Base-by-base conservation (phyloP, 495 filamentous ascomycete species). In the Paragyromitra xinjiangensis region DNA sequence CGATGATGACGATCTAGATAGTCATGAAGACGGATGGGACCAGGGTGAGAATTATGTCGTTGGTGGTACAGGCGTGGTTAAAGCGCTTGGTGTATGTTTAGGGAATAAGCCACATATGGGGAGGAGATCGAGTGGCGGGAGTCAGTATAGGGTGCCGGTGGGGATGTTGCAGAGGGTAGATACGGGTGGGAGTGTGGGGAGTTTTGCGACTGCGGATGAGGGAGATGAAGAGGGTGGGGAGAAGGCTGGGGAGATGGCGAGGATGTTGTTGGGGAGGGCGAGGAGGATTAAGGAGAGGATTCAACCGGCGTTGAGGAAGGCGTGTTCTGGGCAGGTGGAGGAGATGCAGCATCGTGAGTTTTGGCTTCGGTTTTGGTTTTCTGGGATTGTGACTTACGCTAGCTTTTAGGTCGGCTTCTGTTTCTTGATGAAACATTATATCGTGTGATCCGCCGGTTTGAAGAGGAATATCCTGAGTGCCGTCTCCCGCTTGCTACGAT, bases 31-130 rank as follows among this genome's bases (percentile, higher is more conserved):
- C 69, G 91, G 92, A 3, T 87, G 89, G 19, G 92, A 93, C 34
- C 93, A 94, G 1, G 93, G 96, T 77, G 92, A 96, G 58, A 93
- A 98, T 81, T 97, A 98, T 83, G 93, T 98, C 50, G 94, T 99
- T 80, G 94, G 94, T 48, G 94, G 95, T 22, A 97, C 94, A 0
- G 95, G 95, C 73, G 93, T 99, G 0, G 95, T 97, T 44, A 97
- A 98, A 83, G 81, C 81, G 8, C 76, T 99, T 66, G 92, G 93
- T 59, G 94, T 96, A 58, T 97, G 94, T 79, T 87, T 99, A 42
- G 90, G 92, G 68, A 96, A 97, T 77, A 88, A 89, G 78, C 88
- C 78, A 11, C n/a, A 63, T 63, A 45, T 29, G 6, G 53, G 39
- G 40, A 69, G 67, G 34, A 59, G 55, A 19, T 11, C 68, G 26